Evolutionary conservation across 148 eudicot species (phyloP).

Genomic region (Camellia granthamiana): DNA sequence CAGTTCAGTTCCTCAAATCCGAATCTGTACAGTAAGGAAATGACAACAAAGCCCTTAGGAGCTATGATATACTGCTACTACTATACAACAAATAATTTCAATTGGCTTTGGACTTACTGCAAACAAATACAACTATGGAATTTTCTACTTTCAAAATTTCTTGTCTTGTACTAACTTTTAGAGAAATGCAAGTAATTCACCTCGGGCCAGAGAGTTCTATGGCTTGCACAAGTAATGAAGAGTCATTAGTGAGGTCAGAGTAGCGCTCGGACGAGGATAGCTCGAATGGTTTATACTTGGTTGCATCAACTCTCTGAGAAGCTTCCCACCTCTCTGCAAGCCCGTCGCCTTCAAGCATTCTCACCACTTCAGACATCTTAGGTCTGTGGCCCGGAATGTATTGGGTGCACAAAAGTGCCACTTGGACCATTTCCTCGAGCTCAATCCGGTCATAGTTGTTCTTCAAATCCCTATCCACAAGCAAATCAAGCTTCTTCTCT

Average conservation of each 20-base stretch:
- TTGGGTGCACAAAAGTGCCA: conserved; percentile 66
- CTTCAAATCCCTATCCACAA: conserved; percentile 59
- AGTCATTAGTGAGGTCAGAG: conserved; percentile 75
- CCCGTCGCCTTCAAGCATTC: conserved; percentile 83
- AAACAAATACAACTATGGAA: neutral
- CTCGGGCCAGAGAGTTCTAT: conserved; percentile 83
- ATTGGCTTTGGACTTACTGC: conserved; percentile 3
- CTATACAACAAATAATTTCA: conserved; percentile 8
- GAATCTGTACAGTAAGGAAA: conserved; percentile 11
- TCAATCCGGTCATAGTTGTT: conserved; percentile 50
- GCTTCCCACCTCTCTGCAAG: conserved; percentile 82
- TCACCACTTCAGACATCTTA: conserved; percentile 72
- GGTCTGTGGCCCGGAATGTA: conserved; percentile 59
- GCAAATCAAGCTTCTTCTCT: conserved; percentile 59
- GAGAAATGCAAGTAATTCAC: conserved; percentile 23
- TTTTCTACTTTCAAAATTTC: neutral
- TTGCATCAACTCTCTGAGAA: conserved; percentile 55
- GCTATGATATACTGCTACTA: conserved; percentile 3
- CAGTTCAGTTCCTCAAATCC: conserved; percentile 1
- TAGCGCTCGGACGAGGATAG: conserved; percentile 56
- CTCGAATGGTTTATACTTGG: conserved; percentile 41
- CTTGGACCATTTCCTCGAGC: conserved; percentile 66
- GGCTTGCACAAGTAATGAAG: conserved; percentile 64
- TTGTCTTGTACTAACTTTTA: neutral
- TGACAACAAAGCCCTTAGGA: conserved; percentile 11